Conservation (phyloP, 2,329 filamentous ascomycete genomes). For the Ophiostoma australiae region DNA sequence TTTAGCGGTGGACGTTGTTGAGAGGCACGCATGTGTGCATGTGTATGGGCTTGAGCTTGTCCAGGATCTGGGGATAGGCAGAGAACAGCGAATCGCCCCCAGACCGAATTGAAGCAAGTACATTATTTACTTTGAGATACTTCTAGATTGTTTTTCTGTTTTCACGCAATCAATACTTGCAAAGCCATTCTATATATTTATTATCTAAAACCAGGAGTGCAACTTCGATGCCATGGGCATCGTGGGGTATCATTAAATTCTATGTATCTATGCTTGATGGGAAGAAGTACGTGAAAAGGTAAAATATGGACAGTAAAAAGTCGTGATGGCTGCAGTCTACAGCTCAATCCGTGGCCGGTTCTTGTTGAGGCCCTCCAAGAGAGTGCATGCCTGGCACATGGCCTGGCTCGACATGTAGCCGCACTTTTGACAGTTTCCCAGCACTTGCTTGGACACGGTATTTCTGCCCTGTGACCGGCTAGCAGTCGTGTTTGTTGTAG, state of each 20-base stretch:
- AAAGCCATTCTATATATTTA: neutral
- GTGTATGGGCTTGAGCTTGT: neutral
- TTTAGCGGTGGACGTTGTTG: neutral
- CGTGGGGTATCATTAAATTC: conserved; percentile 19
- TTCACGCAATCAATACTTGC: conserved; percentile 5
- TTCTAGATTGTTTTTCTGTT: conserved; percentile 4
- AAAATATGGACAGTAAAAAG: conserved; percentile 13
- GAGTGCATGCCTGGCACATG: conserved; percentile 86
- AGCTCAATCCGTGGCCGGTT: conserved; percentile 56
- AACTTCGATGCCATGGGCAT: conserved; percentile 7
- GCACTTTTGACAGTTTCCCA: conserved; percentile 80
- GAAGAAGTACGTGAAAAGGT: conserved; percentile 14
- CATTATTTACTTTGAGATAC: conserved; percentile 1
- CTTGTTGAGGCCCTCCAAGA: conserved; percentile 89
- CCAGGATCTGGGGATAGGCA: neutral
- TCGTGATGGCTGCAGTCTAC: conserved; percentile 31
- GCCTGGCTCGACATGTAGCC: conserved; percentile 94
- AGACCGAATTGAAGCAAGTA: conserved; percentile 2
- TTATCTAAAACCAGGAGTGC: neutral
- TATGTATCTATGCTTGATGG: conserved; percentile 8
- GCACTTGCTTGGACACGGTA: conserved; percentile 56
- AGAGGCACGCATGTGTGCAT: neutral
- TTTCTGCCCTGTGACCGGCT: conserved; percentile 28
- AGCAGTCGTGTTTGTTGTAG: neutral
- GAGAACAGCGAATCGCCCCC: neutral